Conservation (phyloP, 2,329 filamentous ascomycete genomes). For the Akanthomyces dipterigenus region DNA sequence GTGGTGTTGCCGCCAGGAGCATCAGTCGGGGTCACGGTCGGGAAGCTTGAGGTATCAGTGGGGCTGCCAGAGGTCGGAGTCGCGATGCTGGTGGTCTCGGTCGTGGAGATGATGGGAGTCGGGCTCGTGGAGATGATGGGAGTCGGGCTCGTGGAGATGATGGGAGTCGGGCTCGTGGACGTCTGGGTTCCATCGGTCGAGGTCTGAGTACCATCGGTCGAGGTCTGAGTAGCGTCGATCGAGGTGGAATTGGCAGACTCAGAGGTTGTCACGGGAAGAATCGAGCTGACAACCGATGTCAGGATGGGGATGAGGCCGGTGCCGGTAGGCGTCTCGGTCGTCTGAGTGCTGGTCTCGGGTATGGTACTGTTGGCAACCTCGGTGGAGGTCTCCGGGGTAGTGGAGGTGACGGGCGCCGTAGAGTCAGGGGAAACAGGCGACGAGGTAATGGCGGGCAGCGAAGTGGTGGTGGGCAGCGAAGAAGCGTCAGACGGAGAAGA, state of each 20-base stretch:
- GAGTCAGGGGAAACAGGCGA: background rate
- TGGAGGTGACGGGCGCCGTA: background rate
- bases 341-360: background rate
- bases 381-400: background rate
- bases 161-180: background rate
- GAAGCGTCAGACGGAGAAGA: background rate
- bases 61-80: constrained; percentile 12
- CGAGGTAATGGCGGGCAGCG: background rate
- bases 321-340: background rate
- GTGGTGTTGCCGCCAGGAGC: constrained; percentile 5
- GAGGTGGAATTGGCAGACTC: background rate
- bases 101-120: background rate
- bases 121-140: background rate
- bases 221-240: background rate
- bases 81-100: background rate
- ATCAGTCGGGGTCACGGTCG: constrained; percentile 1
- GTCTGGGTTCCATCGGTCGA: too few relatives aligned
- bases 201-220: background rate
- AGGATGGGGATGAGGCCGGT: background rate
- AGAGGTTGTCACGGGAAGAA: background rate
- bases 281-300: constrained; percentile 12
- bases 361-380: constrained; percentile 4
- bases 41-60: constrained; percentile 12
- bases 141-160: background rate
- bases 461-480: background rate